A percentile compares a stretch with the other conserved stretches of the same genome.
Evolutionary conservation across 2,329 filamentous ascomycete genomes (phyloP).

Genomic region (Fusarium verticillioides): DNA sequence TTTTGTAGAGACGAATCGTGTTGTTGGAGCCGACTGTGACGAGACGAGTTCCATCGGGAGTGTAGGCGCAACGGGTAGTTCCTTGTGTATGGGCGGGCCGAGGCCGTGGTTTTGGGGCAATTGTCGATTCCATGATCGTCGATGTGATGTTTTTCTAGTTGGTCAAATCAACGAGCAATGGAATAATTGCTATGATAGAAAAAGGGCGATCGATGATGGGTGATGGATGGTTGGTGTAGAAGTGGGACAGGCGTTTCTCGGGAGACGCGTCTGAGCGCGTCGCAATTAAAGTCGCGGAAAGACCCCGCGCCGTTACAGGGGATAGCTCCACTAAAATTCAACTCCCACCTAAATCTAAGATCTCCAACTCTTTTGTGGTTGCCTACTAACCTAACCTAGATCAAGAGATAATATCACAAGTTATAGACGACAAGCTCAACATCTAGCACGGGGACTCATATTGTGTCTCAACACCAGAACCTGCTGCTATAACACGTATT

Average conservation of each 20-base stretch:
- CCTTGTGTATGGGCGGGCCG: constrained; percentile 85
- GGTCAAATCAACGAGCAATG: constrained; percentile 17
- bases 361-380: constrained; percentile 20
- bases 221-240: constrained; percentile 18
- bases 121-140: constrained; percentile 49
- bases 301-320: constrained; percentile 45
- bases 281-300: constrained; percentile 50
- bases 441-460: neutral
- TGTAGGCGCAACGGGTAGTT: constrained; percentile 88
- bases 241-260: constrained; percentile 28
- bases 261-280: constrained; percentile 57
- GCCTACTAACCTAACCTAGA: constrained; percentile 20
- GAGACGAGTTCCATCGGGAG: constrained; percentile 84
- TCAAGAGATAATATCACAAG: neutral
- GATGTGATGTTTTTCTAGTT: neutral
- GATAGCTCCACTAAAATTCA: constrained; percentile 31
- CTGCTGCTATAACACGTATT: neutral
- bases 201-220: constrained; percentile 14
- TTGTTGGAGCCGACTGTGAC: constrained; percentile 95
- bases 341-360: constrained; percentile 8
- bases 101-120: constrained; percentile 63
- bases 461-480: neutral
- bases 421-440: neutral
- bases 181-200: neutral
- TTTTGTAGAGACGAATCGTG: constrained; percentile 90